These are phyloP conservation scores for Fraxinus albicans DNA, from an alignment of 305 asterid species.

Conservation along the genomic window DNA sequence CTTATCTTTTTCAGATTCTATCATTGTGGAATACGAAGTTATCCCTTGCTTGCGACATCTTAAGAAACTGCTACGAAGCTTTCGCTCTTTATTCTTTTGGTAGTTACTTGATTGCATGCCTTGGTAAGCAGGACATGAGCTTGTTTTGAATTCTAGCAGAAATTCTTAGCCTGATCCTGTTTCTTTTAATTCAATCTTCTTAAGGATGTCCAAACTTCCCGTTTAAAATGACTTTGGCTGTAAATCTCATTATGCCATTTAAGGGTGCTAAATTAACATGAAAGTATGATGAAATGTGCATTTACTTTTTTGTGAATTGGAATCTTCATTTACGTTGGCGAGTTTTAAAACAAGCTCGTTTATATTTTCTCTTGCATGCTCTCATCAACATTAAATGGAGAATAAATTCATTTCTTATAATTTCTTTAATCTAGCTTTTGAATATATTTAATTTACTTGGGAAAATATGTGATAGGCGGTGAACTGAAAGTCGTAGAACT, in stretches of 20 bases:
- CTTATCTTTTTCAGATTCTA: conserved; percentile 50
- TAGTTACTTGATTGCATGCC: conserved; percentile 91
- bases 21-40: conserved; percentile 71
- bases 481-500: conserved; percentile 55
- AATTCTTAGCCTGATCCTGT: not conserved
- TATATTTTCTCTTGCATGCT: not conserved
- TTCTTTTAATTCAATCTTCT: not conserved
- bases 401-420: not conserved
- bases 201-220: not conserved
- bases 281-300: not conserved
- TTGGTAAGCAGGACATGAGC: conserved; percentile 51
- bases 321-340: not conserved
- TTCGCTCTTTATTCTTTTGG: conserved; percentile 92
- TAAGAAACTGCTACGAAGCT: conserved; percentile 95
- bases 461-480: conserved; percentile 55
- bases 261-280: not conserved
- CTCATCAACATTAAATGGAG: not conserved
- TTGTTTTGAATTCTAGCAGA: not conserved
- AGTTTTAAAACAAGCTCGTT: not conserved
- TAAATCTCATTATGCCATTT: not conserved
- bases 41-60: conserved; percentile 82
- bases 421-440: not conserved
- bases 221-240: not conserved
- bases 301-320: not conserved
- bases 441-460: not conserved